Percentiles rank a stretch among this genome's conserved stretches.
These are phyloP conservation scores for Plasmodium gonderi DNA, from an alignment of 169 alveolate species.

Conservation along the genomic window DNA sequence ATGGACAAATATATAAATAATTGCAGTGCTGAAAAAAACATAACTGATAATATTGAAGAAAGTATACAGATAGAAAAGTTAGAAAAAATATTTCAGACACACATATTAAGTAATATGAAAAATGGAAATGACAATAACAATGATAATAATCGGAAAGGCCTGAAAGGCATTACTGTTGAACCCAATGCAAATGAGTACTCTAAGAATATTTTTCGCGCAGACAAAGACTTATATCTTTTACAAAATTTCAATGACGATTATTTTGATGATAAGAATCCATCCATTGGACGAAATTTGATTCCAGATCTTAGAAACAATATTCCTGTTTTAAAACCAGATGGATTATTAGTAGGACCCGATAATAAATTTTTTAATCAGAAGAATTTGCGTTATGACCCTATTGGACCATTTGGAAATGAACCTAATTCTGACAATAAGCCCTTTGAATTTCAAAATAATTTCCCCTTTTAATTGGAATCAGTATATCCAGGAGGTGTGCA, in stretches of 20 bases:
- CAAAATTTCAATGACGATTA: slow-evolving; percentile 22
- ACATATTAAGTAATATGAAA: slow-evolving; percentile 35
- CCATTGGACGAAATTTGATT: neutral
- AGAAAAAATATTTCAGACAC: slow-evolving; percentile 24
- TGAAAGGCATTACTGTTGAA: neutral
- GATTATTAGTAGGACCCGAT: slow-evolving; percentile 84
- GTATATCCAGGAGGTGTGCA: neutral
- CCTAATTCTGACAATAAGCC: slow-evolving; percentile 82
- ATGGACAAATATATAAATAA: slow-evolving; percentile 35
- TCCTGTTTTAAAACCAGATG: slow-evolving; percentile 79
- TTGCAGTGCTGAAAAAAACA: neutral
- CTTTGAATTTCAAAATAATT: slow-evolving; percentile 41
- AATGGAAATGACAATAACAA: neutral
- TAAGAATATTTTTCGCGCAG: neutral
- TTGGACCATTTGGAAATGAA: slow-evolving; percentile 85
- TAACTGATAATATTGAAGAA: neutral
- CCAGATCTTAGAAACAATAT: slow-evolving; percentile 10
- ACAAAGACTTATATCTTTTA: neutral
- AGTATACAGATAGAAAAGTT: slow-evolving; percentile 11
- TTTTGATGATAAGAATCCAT: slow-evolving; percentile 72
- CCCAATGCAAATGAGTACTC: slow-evolving; percentile 2
- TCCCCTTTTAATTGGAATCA: slow-evolving; percentile 55
- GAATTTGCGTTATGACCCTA: slow-evolving; percentile 80
- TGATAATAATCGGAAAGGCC: neutral
- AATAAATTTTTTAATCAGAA: slow-evolving; percentile 78